Base-by-base conservation (phyloP, 1,284 basidiomycete species). In the Irpex sp. region DNA sequence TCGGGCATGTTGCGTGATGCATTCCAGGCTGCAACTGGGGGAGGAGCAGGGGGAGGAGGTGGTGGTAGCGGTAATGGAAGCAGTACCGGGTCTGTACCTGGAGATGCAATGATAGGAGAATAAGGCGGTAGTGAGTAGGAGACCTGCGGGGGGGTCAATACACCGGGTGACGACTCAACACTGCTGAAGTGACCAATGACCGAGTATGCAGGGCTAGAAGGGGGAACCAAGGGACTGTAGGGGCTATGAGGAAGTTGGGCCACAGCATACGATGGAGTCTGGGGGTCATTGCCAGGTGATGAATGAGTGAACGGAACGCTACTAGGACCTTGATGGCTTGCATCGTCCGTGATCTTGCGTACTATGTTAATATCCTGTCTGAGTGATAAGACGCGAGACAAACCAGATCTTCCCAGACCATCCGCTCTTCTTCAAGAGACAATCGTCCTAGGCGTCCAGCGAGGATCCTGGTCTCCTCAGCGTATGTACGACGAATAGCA, bases 351-450 rank as follows among this genome's bases (percentile, higher is more conserved):
- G 35, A 14, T n/a, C 52, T 54, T 2, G 18, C 5, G 4, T 33
- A 33, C 33, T 1, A n/a, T 14, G 4, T 54, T 36, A 16, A 9
- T 54, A 36, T 35, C 14, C 21, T 35, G 8, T 28, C 23, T 14
- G 21, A 35, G 9, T 12, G 16, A 36, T 8, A 54, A 14, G 52
- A 54, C 33, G 33, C 10, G 16, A 14, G 52, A 54, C 52, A 28
- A 54, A 54, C 52, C 52, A 54, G 28, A 54, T 54, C 52, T 18
- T 54, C 52, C 52, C 52, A 54, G 52, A 54, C 52, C 19, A 35
- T 35, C 12, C 18, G 33, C 12, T 54, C 52, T 5, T 54, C 52
- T 14, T 54, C 52, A 8, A 54, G 21, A 16, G 52, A 54, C 28
- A 54, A 18, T 14, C 18, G 33, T 54, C 35, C 52, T 33, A 54